Evolutionary conservation across 2,329 filamentous ascomycete species (phyloP), one percentile per base, ranked within the genome.

Genomic region (Biscogniauxia sp.): DNA sequence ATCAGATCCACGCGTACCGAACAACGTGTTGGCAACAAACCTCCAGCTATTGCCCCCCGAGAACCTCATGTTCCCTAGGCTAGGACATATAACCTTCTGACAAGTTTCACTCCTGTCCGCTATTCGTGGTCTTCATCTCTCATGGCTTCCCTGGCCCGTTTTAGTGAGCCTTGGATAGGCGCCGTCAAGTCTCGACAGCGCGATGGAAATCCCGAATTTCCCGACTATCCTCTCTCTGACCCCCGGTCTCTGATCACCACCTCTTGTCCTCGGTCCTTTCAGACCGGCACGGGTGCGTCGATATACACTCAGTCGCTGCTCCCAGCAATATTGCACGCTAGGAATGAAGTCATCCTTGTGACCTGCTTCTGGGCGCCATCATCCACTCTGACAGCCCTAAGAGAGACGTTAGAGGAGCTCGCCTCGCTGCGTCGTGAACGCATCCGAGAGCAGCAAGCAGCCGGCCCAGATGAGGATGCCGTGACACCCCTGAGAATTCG

Each of bases 331-430:
- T 75, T 84, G 4, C 71, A 76, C 0, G 87, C 90, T 2, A 78
- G 82, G 41, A 76, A 81, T 54, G 90, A 92, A 68, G 78, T 93
- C 26, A 84, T 93, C 61, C 81, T 95, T 51, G 89, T 93, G 6
- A 94, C 91, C 8, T 94, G 91, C 74, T 95, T 93, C 75, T 93
- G 91, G 90, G 87, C 91, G 0, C 77, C 79, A 0, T 93, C 90
- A 0, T 74, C 80, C 1, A 88, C 86, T 0, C 78, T 88, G 19
- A 76, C 82, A 3, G 80, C 80, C 0, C 77, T 95, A 13, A 80
- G 78, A 49, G 76, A 83, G 3, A 78, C 86, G 0, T 80, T 95
- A 0, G 74, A 80, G 15, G 78, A 78, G 56, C 80, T 95, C 8
- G 90, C 89, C 0, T 68, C 73, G 2, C 63, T 72, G 13, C 76